Evolutionary conservation across 495 filamentous ascomycete genomes (phyloP), one percentile per base, ranked within the genome.

Genomic region (Talaromyces thailandensis): DNA sequence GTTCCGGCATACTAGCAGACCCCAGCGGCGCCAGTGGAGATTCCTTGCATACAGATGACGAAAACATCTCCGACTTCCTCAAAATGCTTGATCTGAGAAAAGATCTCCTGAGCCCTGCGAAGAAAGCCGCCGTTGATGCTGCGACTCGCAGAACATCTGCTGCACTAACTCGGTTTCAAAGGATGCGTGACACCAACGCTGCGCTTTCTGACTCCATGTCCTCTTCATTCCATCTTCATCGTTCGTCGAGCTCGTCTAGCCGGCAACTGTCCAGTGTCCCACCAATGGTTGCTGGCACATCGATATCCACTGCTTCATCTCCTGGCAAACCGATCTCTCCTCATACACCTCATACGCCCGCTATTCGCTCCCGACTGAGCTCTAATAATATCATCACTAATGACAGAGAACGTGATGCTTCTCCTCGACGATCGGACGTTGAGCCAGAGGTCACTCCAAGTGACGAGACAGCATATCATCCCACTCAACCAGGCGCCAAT

Each of bases 261-360:
- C 86, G 91, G 21, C 90, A 96, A 63, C 75, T 96, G 16, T 85
- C 88, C 4, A 92, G 86, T 58, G 88, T 94, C 14, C 92, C 93
- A 18, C 86, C 86, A 7, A 92, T 96, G 89, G 82, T 91, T 56
- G 86, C 84, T 43, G 88, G 88, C 0, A 89, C 88, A 18, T 90
- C 89, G n/a, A 81, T 90, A 51, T 95, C 92, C 11, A 86, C 87
- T 1, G 89, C 90, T 4, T 93, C 93, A 2, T 95, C 92, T 3
- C 92, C 90, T 6, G 92, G 92, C 60, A 98, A 96, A 66, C 91
- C 93, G 1, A 81, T 96, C 53, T 96, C 91, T 2, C 93, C 93
- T 11, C 93, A 96, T 71, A 96, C 93, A 0, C 93, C 93, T 8
- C 93, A 96, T 67, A 96, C 91, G 5, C 93, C 93, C 4, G 91